Percentiles rank a stretch among this genome's conserved stretches.
These are phyloP conservation scores for Nemania sp. DNA, from an alignment of 2,329 filamentous ascomycete genomes.

Conservation along the genomic window DNA sequence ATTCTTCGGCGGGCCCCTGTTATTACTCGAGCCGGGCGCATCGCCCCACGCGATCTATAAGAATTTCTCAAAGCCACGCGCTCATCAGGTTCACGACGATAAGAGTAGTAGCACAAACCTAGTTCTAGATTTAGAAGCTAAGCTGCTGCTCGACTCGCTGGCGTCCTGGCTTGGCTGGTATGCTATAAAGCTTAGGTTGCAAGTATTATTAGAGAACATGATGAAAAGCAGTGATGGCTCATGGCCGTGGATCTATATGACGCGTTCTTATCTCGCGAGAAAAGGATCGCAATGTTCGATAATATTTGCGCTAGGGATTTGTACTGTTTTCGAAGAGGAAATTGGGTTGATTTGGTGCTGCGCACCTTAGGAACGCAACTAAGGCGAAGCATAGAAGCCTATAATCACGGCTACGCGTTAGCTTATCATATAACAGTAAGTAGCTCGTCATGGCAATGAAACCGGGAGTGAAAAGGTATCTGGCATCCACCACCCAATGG, in stretches of 20 bases:
- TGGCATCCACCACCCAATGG: no score
- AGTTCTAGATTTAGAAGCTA: conserved; percentile 12
- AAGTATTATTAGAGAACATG: conserved; percentile 15
- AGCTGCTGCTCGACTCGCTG: conserved; percentile 19
- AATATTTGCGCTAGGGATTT: conserved; percentile 34
- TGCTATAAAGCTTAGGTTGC: conserved; percentile 34
- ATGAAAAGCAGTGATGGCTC: conserved; percentile 31
- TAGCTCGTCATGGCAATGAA: no score
- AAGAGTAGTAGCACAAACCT: conserved; percentile 4
- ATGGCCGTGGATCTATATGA: conserved; percentile 32
- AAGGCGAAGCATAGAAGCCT: no score
- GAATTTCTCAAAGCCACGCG: conserved; percentile 9
- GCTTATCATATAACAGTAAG: no score
- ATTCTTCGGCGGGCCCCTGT: no score
- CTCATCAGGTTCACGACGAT: background rate
- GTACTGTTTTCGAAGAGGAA: background rate
- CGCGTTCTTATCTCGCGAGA: conserved; percentile 16
- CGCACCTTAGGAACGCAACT: no score
- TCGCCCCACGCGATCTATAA: conserved; percentile 28
- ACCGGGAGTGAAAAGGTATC: no score
- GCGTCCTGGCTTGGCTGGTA: conserved; percentile 22
- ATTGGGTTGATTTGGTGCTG: no score
- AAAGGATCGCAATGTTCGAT: conserved; percentile 16
- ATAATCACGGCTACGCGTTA: no score
- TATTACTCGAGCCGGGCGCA: no score